A percentile compares a stretch with the other conserved stretches of the same genome.
phyloP scores from a whole-genome alignment of 2,329 filamentous ascomycete genomes.

The Penicillium sp. region DNA sequence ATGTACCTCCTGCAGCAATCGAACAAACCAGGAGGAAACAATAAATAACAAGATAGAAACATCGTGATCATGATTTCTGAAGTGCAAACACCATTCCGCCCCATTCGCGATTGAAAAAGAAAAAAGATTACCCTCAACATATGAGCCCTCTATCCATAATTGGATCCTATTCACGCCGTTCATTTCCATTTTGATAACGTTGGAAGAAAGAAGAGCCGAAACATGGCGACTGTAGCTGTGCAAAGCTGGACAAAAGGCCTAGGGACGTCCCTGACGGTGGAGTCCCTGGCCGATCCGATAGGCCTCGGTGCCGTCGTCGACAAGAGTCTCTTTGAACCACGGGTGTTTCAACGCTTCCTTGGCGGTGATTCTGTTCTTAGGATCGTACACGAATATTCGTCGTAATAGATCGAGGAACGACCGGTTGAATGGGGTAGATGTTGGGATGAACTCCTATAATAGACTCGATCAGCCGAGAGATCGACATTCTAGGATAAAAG shows the following conservation, averaged over 20 bases:
- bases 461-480: constrained; percentile 15
- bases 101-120: constrained; percentile 18
- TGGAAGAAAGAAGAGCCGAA: constrained; percentile 1
- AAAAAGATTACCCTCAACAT: constrained; percentile 19
- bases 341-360: constrained; percentile 63
- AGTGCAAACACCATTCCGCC: constrained; percentile 21
- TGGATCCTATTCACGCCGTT: constrained; percentile 21
- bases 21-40: constrained; percentile 8
- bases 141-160: constrained; percentile 24
- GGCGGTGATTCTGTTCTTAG: constrained; percentile 61
- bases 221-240: constrained; percentile 4
- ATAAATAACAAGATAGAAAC: constrained; percentile 14
- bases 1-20: constrained; percentile 1
- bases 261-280: constrained; percentile 28
- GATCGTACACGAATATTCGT: constrained; percentile 64
- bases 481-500: not conserved
- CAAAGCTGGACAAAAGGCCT: not conserved
- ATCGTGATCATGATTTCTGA: constrained; percentile 27
- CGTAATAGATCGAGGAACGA: constrained; percentile 61
- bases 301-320: constrained; percentile 65
- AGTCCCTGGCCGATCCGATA: constrained; percentile 53
- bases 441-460: constrained; percentile 59
- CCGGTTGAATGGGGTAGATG: constrained; percentile 57
- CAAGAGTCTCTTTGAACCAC: constrained; percentile 62
- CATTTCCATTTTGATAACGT: constrained; percentile 4